A percentile compares a stretch with the other conserved stretches of the same genome.
Conservation (phyloP, 352 stramenopile species). For the Phytopythium montanum region DNA sequence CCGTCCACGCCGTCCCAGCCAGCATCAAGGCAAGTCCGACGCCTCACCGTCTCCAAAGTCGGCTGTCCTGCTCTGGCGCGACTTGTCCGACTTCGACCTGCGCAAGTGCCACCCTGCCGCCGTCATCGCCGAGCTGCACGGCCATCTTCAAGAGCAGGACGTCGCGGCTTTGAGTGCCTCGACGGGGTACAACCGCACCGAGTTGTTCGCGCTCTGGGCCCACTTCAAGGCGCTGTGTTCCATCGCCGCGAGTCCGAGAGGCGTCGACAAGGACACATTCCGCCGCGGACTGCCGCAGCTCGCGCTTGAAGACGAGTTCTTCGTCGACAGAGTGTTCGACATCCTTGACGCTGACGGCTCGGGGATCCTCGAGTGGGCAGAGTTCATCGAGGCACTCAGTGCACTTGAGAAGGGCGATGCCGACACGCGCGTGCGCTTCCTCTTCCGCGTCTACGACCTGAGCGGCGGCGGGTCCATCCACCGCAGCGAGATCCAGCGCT, state of each 20-base stretch:
- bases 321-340: slow-evolving; percentile 66
- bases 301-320: slow-evolving; percentile 64
- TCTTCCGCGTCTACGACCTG: slow-evolving; percentile 78
- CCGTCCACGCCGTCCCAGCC: not conserved
- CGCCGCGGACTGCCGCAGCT: slow-evolving; percentile 55
- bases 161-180: slow-evolving; percentile 31
- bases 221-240: slow-evolving; percentile 74
- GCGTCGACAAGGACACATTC: slow-evolving; percentile 68
- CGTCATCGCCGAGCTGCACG: slow-evolving; percentile 39
- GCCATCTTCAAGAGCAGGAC: slow-evolving; percentile 58
- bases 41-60: not conserved
- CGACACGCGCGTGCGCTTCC: slow-evolving; percentile 44
- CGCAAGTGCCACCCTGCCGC: slow-evolving; percentile 28
- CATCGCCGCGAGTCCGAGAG: slow-evolving; percentile 36
- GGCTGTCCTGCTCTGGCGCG: slow-evolving; percentile 8
- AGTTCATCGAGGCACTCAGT: slow-evolving; percentile 70
- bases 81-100: slow-evolving; percentile 20
- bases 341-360: slow-evolving; percentile 63
- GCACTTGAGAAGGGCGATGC: slow-evolving; percentile 60
- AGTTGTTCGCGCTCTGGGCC: slow-evolving; percentile 65
- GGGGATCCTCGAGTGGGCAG: slow-evolving; percentile 60
- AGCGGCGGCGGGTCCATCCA: slow-evolving; percentile 63
- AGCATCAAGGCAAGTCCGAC: not conserved
- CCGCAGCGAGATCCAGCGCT: slow-evolving; percentile 47
- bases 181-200: slow-evolving; percentile 54